Percentiles rank a stretch among this genome's conserved stretches.
phyloP scores from a whole-genome alignment of 1,284 basidiomycete species.

The Anthracocystis panici-leucophaei region DNA sequence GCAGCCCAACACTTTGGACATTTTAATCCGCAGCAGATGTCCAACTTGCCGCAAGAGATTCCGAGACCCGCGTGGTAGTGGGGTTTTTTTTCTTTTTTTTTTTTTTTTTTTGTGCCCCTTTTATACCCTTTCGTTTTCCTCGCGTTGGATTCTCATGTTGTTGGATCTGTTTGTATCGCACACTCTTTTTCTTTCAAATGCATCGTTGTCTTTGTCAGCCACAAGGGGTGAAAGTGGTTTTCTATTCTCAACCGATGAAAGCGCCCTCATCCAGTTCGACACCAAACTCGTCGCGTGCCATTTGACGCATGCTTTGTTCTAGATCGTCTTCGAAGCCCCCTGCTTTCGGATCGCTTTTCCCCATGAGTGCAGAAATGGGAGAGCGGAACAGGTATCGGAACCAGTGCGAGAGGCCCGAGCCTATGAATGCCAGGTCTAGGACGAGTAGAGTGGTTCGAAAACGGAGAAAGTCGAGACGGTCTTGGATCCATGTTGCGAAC shows the following conservation, averaged over 20 bases:
- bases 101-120: constrained; percentile 1
- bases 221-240: background rate
- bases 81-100: background rate
- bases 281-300: constrained; percentile 61
- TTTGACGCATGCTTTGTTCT: constrained; percentile 57
- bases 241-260: constrained; percentile 43
- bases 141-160: background rate
- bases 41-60: constrained; percentile 39
- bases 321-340: constrained; percentile 65
- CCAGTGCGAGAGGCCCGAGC: constrained; percentile 45
- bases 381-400: constrained; percentile 33
- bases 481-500: constrained; percentile 42
- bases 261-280: constrained; percentile 61
- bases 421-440: constrained; percentile 55
- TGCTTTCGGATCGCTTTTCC: constrained; percentile 30
- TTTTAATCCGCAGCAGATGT: constrained; percentile 46
- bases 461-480: constrained; percentile 50
- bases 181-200: constrained; percentile 2
- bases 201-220: background rate
- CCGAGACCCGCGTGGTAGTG: constrained; percentile 37
- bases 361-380: constrained; percentile 28
- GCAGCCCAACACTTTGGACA: constrained; percentile 32
- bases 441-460: constrained; percentile 57
- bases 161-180: constrained; percentile 8
- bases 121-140: background rate